phyloP scores from a whole-genome alignment of 106 monocot genomes.

The Vanilla planifolia region DNA sequence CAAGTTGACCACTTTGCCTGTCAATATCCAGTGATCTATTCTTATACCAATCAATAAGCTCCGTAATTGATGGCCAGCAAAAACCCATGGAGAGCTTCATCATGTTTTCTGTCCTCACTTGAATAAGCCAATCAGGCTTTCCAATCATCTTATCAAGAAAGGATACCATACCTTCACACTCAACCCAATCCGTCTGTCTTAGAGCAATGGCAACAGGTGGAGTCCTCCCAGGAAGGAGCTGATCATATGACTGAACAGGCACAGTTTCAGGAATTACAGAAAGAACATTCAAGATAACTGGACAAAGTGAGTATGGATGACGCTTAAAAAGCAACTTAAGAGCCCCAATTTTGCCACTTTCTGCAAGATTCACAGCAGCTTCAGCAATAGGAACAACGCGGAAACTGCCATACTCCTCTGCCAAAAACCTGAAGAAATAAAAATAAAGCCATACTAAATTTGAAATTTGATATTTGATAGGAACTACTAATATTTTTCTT shows the following conservation, averaged over 20 bases:
- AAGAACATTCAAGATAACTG: slow-evolving; percentile 46
- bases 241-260: slow-evolving; percentile 75
- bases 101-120: slow-evolving; percentile 59
- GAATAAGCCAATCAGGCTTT: slow-evolving; percentile 20
- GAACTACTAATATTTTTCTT: too few relatives aligned
- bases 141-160: slow-evolving; percentile 34
- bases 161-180: slow-evolving; percentile 57
- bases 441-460: too few relatives aligned
- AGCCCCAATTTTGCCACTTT: slow-evolving; percentile 92
- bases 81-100: slow-evolving; percentile 44
- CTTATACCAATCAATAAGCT: slow-evolving; percentile 77
- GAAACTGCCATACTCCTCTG: slow-evolving; percentile 73
- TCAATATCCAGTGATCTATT: slow-evolving; percentile 86
- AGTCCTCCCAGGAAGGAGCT: slow-evolving; percentile 72
- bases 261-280: slow-evolving; percentile 90
- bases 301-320: slow-evolving; percentile 76
- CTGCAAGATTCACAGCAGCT: slow-evolving; percentile 73
- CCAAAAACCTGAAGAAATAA: slow-evolving; percentile 46
- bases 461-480: too few relatives aligned
- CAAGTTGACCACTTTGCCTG: slow-evolving; percentile 78
- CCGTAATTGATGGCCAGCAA: slow-evolving; percentile 65
- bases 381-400: slow-evolving; percentile 34
- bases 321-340: slow-evolving; percentile 90
- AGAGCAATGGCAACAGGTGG: slow-evolving; percentile 36
- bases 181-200: slow-evolving; percentile 91